phyloP scores from a whole-genome alignment of 1,139 yeast genomes.

The Taphrina wiesneri region DNA sequence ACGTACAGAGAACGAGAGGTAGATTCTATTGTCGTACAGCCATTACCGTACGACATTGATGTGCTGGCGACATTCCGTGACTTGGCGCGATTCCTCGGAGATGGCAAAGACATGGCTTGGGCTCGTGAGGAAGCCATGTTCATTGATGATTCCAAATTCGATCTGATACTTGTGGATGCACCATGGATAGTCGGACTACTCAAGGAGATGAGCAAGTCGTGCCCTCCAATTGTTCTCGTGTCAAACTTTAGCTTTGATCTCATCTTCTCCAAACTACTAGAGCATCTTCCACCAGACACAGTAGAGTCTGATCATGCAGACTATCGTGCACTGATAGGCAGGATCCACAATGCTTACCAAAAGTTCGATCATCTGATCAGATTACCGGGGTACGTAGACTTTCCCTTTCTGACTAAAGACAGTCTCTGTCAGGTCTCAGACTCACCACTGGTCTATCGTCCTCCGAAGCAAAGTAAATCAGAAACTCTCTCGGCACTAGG shows the following conservation, averaged over 20 bases:
- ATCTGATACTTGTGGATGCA: conserved; percentile 13
- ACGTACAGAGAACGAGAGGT: conserved; percentile 1
- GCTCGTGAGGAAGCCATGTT: background rate
- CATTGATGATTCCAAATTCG: background rate
- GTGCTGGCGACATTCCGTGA: background rate
- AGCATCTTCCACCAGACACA: background rate
- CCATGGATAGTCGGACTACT: conserved; percentile 12
- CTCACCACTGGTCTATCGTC: conserved; percentile 21
- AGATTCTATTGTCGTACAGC: conserved; percentile 16
- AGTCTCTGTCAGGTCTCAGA: background rate
- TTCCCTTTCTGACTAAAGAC: conserved; percentile 7
- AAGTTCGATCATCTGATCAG: background rate
- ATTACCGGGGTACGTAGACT: conserved; percentile 25
- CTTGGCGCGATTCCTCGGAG: background rate
- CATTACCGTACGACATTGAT: conserved; percentile 19
- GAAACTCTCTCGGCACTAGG: background rate
- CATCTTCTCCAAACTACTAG: conserved; percentile 6
- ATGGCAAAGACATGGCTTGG: background rate
- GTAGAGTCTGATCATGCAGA: background rate
- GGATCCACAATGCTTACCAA: background rate
- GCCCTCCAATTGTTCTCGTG: background rate
- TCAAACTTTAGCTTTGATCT: conserved; percentile 23
- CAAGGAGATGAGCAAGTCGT: background rate
- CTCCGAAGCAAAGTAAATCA: background rate
- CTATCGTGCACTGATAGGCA: background rate